Percentiles rank a stretch among this genome's conserved stretches.
phyloP scores from a whole-genome alignment of 1,284 basidiomycete species.

The Kwoniella shivajii region DNA sequence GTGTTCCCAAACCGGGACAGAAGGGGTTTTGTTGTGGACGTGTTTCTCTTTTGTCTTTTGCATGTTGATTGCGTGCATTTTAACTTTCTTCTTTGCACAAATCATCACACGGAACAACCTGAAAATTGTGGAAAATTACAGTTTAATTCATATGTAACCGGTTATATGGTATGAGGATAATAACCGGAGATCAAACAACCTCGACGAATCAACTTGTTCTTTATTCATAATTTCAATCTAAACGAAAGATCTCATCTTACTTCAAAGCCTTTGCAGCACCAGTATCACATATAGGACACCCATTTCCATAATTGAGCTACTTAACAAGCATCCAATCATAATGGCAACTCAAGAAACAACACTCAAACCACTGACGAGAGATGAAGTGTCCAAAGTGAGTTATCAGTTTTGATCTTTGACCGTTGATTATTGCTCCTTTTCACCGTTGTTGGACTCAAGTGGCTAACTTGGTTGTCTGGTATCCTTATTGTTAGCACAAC shows the following conservation, averaged over 20 bases:
- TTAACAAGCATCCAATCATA: neutral
- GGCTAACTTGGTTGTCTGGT: no score
- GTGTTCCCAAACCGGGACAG: no score
- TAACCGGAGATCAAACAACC: conserved; percentile 9
- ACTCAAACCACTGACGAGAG: conserved; percentile 49
- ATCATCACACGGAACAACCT: no score
- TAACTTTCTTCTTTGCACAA: no score
- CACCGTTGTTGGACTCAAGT: no score
- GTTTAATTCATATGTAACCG: neutral
- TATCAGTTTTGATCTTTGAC: neutral
- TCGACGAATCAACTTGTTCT: conserved; percentile 14
- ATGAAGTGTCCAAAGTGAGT: conserved; percentile 57
- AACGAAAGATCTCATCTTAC: conserved; percentile 1
- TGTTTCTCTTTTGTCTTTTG: no score
- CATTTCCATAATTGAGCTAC: neutral
- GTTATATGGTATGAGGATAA: neutral
- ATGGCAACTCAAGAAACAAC: conserved; percentile 19
- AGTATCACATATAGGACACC: neutral
- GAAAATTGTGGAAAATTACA: no score
- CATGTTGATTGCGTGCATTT: no score
- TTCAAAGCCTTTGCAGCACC: neutral
- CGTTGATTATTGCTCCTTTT: neutral
- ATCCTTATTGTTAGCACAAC: conserved; percentile 63
- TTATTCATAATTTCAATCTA: conserved; percentile 14
- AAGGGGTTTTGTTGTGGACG: no score